Conservation (phyloP, 352 stramenopile species). For the Phytophthora agathidicida region DNA sequence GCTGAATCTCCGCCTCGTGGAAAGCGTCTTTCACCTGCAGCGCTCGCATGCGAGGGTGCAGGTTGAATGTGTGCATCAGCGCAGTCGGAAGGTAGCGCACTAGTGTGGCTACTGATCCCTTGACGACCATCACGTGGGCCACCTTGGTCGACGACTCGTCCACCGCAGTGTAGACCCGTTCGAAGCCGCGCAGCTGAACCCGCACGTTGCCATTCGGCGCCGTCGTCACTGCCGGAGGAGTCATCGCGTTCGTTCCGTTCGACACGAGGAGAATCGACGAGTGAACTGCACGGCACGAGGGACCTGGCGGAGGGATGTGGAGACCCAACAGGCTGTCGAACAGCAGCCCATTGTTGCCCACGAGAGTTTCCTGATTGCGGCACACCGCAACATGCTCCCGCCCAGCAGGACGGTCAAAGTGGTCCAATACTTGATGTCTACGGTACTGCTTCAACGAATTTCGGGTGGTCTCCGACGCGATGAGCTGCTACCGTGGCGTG, state of each 20-base stretch:
- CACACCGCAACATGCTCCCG: no score
- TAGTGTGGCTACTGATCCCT: slow-evolving; percentile 5
- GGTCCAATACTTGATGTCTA: slow-evolving; percentile 21
- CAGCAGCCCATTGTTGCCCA: neutral
- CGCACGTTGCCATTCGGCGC: slow-evolving; percentile 17
- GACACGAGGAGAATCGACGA: neutral
- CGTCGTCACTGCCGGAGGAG: slow-evolving; percentile 6
- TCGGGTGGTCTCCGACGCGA: slow-evolving; percentile 20
- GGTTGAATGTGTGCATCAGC: slow-evolving; percentile 42
- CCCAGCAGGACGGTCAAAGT: no score
- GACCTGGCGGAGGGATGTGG: slow-evolving; percentile 1
- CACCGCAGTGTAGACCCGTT: slow-evolving; percentile 32
- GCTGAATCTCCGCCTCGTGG: slow-evolving; percentile 37
- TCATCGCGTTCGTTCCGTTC: slow-evolving; percentile 6
- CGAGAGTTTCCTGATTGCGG: slow-evolving; percentile 4
- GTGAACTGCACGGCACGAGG: slow-evolving; percentile 7
- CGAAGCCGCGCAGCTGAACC: slow-evolving; percentile 35
- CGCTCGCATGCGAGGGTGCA: slow-evolving; percentile 44
- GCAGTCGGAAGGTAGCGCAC: slow-evolving; percentile 24
- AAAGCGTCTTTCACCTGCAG: slow-evolving; percentile 26
- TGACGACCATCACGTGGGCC: slow-evolving; percentile 33
- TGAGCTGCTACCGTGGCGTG: slow-evolving; percentile 11
- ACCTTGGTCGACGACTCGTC: slow-evolving; percentile 34
- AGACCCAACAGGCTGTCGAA: neutral
- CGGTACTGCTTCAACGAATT: slow-evolving; percentile 21